Evolutionary conservation across 148 eudicot species (phyloP), one percentile per base, ranked within the genome.

Genomic region (Vaccinium myrtillus): DNA sequence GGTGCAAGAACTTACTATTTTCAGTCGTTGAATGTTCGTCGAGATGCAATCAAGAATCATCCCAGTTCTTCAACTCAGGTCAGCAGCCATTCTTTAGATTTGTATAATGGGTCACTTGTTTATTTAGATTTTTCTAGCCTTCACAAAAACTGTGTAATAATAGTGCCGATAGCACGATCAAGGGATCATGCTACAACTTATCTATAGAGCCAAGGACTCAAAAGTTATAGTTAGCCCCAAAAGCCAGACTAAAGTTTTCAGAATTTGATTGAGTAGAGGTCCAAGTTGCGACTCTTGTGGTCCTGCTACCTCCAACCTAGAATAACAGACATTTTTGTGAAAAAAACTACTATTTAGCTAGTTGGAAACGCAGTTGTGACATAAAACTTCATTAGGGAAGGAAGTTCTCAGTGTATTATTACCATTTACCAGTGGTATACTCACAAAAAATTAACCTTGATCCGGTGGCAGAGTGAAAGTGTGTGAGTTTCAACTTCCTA

Each of bases 21-120:
- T 81, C 92, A 88, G 82, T 94, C 98, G 84, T 86, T 97, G 88
- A 91, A 93, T 82, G 94, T 95, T 84, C 99, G 99, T 69, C 95
- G 96, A 51, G 83, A 87, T 86, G 92, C 98, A 58, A 84, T 94
- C 89, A 93, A 91, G 83, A 87, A 88, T 83, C 85, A 88, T 81
- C 83, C 90, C 69, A 84, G 84, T 83, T 90, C 86, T 78, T 90
- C 96, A 48, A 94, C 99, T 80, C 96, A 91, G 94, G 99, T 97
- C 77, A 82, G 93, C 46, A 63, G 79, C 85, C 6, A 54, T 80
- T 59, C 27, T 81, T 84, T 67, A 14, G 2, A 59, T 85, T 43
- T 3, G 5, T 43, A 48, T 43, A 16, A 2, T 6, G 10, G 43
- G 49, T 39, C 51, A 18, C 77, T 75, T 9, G 51, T 43, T 75